Conservation (phyloP, 495 filamentous ascomycete genomes). For the Hyphodiscus hymeniophilus region DNA sequence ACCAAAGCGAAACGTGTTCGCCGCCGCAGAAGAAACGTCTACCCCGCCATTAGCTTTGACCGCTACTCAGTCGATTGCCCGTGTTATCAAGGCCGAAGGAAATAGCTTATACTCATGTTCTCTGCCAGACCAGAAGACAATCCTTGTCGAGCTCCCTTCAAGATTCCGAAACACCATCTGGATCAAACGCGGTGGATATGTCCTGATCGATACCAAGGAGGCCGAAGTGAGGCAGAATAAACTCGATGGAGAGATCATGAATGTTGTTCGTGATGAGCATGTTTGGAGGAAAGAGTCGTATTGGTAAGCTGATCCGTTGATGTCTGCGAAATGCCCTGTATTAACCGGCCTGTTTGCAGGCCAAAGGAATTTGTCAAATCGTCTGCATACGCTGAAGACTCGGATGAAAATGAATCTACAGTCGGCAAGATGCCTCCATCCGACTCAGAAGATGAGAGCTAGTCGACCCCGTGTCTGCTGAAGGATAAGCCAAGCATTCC, state of each 20-base stretch:
- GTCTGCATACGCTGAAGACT: conserved; percentile 44
- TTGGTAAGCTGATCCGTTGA: conserved; percentile 50
- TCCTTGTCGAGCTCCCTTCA: conserved; percentile 69
- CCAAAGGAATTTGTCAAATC: conserved; percentile 71
- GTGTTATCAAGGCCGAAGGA: conserved; percentile 71
- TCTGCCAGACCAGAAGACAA: conserved; percentile 43
- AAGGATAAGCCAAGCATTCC: too few relatives aligned
- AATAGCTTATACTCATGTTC: conserved; percentile 78
- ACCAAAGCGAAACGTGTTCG: conserved; percentile 64
- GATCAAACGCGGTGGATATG: conserved; percentile 80
- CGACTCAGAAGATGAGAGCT: conserved; percentile 42
- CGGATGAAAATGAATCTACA: conserved; percentile 67
- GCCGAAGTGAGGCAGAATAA: conserved; percentile 64
- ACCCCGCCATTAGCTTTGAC: conserved; percentile 64
- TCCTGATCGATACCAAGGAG: conserved; percentile 63
- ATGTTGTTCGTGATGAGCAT: conserved; percentile 87
- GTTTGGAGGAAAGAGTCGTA: conserved; percentile 84
- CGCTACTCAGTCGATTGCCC: conserved; percentile 58
- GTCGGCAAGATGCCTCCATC: conserved; percentile 77
- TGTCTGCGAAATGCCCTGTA: conserved; percentile 6
- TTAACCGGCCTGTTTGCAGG: conserved; percentile 40
- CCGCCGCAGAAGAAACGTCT: conserved; percentile 64
- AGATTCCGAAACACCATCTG: conserved; percentile 86
- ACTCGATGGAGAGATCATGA: conserved; percentile 82
- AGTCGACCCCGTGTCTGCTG: too few relatives aligned